Evolutionary conservation across 2,329 filamentous ascomycete species (phyloP).

Genomic region (Aspergillus glaucus): DNA sequence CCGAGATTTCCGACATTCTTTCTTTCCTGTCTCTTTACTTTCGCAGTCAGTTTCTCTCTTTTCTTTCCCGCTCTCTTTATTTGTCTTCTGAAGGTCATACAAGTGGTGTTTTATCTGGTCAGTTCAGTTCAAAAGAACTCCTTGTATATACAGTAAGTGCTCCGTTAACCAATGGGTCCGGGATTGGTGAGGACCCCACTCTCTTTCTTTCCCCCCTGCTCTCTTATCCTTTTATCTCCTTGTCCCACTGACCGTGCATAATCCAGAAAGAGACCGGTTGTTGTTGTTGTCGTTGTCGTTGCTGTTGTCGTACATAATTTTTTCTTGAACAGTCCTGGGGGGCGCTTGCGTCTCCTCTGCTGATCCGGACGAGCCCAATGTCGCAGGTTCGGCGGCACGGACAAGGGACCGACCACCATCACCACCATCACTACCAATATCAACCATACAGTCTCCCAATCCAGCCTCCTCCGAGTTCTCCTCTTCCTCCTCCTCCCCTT

Average conservation of each 20-base stretch:
- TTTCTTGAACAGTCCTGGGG: too few relatives aligned
- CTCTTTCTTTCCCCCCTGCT: not conserved
- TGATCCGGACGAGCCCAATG: conserved; percentile 1
- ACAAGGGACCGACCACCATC: not conserved
- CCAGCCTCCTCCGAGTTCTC: conserved; percentile 2
- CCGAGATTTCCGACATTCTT: not conserved
- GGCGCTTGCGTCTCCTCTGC: not conserved
- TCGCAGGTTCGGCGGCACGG: not conserved
- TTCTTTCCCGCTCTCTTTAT: not conserved
- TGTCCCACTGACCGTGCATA: not conserved
- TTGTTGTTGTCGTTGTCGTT: too few relatives aligned
- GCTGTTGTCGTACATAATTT: too few relatives aligned
- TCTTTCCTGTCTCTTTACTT: not conserved
- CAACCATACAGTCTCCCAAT: not conserved
- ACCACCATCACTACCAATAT: not conserved
- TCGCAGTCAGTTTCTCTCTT: conserved; percentile 1
- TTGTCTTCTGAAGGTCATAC: not conserved
- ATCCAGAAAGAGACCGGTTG: too few relatives aligned
- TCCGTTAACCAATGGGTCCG: not conserved
- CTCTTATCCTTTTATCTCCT: not conserved
- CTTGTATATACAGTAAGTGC: not conserved
- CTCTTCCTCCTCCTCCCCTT: conserved; percentile 4
- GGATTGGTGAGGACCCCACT: not conserved
- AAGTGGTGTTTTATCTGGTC: too few relatives aligned
- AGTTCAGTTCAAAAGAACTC: not conserved